A percentile compares a stretch with the other conserved stretches of the same genome.
Evolutionary conservation across 768 basidiomycete species (phyloP).

Genomic region (Kwoniella shandongensis): DNA sequence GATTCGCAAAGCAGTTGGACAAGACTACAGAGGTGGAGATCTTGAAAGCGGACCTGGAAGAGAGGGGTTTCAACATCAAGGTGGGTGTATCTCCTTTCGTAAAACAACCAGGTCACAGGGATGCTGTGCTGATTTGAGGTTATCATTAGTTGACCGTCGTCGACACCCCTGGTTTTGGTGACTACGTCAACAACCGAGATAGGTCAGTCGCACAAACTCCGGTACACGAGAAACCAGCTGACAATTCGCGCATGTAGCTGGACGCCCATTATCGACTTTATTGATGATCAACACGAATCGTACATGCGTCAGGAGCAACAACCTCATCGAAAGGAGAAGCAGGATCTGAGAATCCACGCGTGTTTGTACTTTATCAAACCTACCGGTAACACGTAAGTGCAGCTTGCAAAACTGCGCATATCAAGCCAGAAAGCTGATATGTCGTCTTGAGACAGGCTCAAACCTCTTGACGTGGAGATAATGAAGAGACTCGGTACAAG

Average conservation of each 20-base stretch:
- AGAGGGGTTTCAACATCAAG: constrained; percentile 96
- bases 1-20: constrained; percentile 83
- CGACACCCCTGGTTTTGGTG: constrained; percentile 97
- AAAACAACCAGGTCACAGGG: constrained; percentile 8
- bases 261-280: constrained; percentile 97
- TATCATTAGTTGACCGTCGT: constrained; percentile 79
- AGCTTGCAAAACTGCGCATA: neutral
- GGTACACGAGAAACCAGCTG: neutral
- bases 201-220: constrained; percentile 56
- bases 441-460: constrained; percentile 62
- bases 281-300: constrained; percentile 57
- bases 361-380: constrained; percentile 96
- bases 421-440: neutral
- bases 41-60: constrained; percentile 98
- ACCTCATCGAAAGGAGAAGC: constrained; percentile 90
- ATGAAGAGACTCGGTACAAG: constrained; percentile 99
- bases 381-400: constrained; percentile 87
- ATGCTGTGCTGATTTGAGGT: neutral
- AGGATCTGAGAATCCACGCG: constrained; percentile 91
- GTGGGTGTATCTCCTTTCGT: too few relatives aligned
- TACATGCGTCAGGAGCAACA: constrained; percentile 92
- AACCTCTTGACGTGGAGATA: constrained; percentile 97
- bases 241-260: constrained; percentile 57
- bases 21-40: constrained; percentile 98
- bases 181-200: constrained; percentile 99